These are phyloP conservation scores for Austroboletus niveus DNA, from an alignment of 1,284 basidiomycete genomes.

Conservation along the genomic window DNA sequence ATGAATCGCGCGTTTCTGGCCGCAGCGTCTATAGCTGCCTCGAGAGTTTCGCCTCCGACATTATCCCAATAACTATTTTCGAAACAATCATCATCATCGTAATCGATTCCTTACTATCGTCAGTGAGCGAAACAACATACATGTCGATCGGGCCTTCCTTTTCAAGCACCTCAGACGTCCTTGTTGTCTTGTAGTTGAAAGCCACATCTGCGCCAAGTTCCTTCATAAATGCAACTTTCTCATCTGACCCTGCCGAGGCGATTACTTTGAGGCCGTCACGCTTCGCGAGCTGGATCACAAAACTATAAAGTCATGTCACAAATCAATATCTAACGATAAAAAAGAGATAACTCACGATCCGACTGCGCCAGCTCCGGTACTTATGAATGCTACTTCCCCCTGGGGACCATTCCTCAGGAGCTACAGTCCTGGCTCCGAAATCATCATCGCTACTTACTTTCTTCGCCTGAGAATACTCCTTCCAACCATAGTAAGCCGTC, in stretches of 20 bases:
- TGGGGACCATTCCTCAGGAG: neutral
- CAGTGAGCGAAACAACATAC: conserved; percentile 7
- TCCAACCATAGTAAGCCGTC: conserved; percentile 24
- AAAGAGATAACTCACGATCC: conserved; percentile 15
- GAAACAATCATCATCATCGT: neutral
- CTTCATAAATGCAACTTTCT: conserved; percentile 39
- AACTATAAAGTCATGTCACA: neutral
- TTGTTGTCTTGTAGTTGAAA: conserved; percentile 38
- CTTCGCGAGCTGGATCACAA: conserved; percentile 37
- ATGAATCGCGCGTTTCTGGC: conserved; percentile 50
- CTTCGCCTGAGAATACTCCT: conserved; percentile 20
- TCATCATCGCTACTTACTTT: conserved; percentile 4
- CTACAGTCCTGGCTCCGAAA: neutral
- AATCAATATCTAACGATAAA: neutral
- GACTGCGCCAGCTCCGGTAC: conserved; percentile 18
- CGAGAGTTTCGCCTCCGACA: conserved; percentile 68
- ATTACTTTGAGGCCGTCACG: conserved; percentile 38
- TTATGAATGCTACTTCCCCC: conserved; percentile 21
- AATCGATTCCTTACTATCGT: too few relatives aligned
- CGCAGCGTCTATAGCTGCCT: conserved; percentile 53
- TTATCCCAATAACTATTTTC: conserved; percentile 47
- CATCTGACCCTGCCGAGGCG: conserved; percentile 38
- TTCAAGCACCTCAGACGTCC: conserved; percentile 24
- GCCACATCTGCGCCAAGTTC: conserved; percentile 37
- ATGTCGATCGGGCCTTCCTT: conserved; percentile 25